Percentiles rank a stretch among this genome's conserved stretches.
Evolutionary conservation across 2,329 filamentous ascomycete genomes (phyloP).

Genomic region (Arthrobotrys sinensis): DNA sequence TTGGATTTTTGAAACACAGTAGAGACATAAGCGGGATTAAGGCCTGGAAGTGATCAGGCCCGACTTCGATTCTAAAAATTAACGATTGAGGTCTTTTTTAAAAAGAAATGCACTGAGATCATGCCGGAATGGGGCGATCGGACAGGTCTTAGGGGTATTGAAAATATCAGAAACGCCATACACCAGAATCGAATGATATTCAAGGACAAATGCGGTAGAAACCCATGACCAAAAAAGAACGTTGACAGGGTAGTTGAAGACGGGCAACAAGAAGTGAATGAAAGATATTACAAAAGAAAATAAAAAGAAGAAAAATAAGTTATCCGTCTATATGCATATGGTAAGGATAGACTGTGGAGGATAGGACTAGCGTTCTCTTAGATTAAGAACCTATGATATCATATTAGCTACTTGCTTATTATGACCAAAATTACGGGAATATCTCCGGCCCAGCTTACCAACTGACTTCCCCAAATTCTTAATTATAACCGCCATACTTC

Average conservation of each 20-base stretch:
- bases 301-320: constrained; percentile 1
- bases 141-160: background rate
- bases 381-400: background rate
- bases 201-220: background rate
- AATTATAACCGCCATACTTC: background rate
- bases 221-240: background rate
- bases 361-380: background rate
- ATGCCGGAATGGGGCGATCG: background rate
- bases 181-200: background rate
- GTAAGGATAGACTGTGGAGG: background rate
- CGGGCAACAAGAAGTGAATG: background rate
- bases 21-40: no score
- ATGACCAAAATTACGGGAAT: background rate
- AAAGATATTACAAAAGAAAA: constrained; percentile 17
- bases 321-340: background rate
- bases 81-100: background rate
- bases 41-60: background rate
- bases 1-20: constrained; percentile 12
- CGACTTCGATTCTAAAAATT: constrained; percentile 12
- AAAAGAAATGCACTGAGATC: background rate
- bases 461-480: background rate
- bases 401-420: constrained; percentile 2
- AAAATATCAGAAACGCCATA: constrained; percentile 22
- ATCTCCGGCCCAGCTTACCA: background rate
- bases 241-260: background rate